Base-by-base conservation (phyloP, 352 stramenopile species). In the Poterioochromonas sp. region DNA sequence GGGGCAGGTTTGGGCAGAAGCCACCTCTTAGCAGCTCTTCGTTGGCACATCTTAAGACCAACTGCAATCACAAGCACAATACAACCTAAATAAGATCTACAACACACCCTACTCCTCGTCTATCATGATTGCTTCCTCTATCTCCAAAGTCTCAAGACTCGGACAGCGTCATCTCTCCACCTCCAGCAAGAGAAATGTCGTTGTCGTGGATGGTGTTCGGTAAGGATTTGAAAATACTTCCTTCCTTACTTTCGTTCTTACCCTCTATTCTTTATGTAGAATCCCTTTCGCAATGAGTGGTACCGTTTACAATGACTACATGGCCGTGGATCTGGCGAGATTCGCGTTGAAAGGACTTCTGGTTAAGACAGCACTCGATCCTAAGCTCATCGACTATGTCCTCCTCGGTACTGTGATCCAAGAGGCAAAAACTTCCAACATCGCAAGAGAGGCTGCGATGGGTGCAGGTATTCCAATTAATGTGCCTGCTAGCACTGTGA, bases 311-410 rank as follows among this genome's bases (percentile, higher is more conserved):
- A 93, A 97, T 41, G 93, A 98, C 83, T 84, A 96, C 82, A 88
- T 98, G 76, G 93, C 93, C 26, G 96, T 98, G 79, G 94, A 98
- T 88, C 89, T 99, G 77, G 91, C 96, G 79, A 92, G 94, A 64
- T 85, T 98, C 34, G 93, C 93, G 2, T 94, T 96, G 83, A 96
- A 96, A 84, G 94, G 93, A 15, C 83, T 98, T 34, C 84, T 99
- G 29, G 93, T 90, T 73, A 96, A 96, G 84, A 96, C 93, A 0
- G 94, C 92, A 54, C 83, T 99, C 18, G 88, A 98, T 81, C 93
- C 94, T n/a, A 87, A 86, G 63, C 87, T 89, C 44, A 91, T 98
- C 73, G 95, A 99, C 87, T 98, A 98, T 82, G 87, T 99, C 11
- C 81, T 97, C 65, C 93, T 86, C 47, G 95, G 95, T 32, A 98